These are phyloP conservation scores for grape (Vitis vinifera) DNA, from an alignment of 164 flowering plant genomes.

Conservation along the genomic window ASM3070453v1 NC_081807.1:3257501-3258000, in stretches of 20 bases:
- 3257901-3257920: background rate
- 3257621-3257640: background rate
- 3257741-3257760: conserved; percentile 87
- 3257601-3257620: background rate
- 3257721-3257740: conserved; percentile 96
- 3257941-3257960: background rate
- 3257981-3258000: background rate
- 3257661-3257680: background rate
- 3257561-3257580: too few species aligned
- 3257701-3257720: conserved; percentile 52
- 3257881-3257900: conserved; percentile 22
- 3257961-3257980: background rate
- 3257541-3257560: background rate
- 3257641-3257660: background rate
- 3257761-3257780: conserved; percentile 80
- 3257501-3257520: background rate
- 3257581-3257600: too few species aligned
- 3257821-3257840: conserved; percentile 85
- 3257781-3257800: conserved; percentile 80
- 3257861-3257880: conserved; percentile 94
- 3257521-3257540: background rate
- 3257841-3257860: conserved; percentile 89
- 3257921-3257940: background rate
- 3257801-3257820: conserved; percentile 99
- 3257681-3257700: background rate